phyloP scores from a whole-genome alignment of 2,329 filamentous ascomycete genomes.

The Colletotrichum sp. region DNA sequence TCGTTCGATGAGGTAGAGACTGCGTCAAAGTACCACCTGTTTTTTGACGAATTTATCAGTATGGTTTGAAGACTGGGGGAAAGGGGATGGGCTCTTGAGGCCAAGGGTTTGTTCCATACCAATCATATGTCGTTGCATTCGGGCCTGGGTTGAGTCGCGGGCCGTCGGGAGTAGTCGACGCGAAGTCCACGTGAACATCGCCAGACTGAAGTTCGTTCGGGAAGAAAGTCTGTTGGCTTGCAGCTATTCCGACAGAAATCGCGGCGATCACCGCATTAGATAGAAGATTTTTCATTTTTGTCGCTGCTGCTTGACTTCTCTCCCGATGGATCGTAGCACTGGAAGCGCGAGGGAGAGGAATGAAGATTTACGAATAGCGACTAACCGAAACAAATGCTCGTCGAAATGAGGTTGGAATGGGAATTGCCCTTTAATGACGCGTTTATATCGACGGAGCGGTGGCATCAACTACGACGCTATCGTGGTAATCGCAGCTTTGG shows the following conservation, averaged over 20 bases:
- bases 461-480: not conserved
- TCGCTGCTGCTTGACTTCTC: not conserved
- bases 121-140: not conserved
- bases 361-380: not conserved
- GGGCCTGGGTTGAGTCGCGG: not conserved
- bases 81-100: not conserved
- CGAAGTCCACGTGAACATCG: not conserved
- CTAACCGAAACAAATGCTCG: accelerated
- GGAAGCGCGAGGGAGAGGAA: not conserved
- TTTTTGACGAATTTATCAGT: accelerated
- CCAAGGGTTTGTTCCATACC: not conserved
- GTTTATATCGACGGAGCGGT: not conserved
- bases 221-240: not conserved
- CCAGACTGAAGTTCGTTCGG: not conserved
- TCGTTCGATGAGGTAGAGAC: not conserved
- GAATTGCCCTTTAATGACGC: accelerated
- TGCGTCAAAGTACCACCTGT: not conserved
- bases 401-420: accelerated
- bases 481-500: not conserved
- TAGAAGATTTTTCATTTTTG: not conserved
- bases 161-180: not conserved
- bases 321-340: not conserved
- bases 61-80: not conserved
- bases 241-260: not conserved
- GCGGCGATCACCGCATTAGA: not conserved